phyloP scores from a whole-genome alignment of 2,329 filamentous ascomycete species.

The Epichloe sibirici region DNA sequence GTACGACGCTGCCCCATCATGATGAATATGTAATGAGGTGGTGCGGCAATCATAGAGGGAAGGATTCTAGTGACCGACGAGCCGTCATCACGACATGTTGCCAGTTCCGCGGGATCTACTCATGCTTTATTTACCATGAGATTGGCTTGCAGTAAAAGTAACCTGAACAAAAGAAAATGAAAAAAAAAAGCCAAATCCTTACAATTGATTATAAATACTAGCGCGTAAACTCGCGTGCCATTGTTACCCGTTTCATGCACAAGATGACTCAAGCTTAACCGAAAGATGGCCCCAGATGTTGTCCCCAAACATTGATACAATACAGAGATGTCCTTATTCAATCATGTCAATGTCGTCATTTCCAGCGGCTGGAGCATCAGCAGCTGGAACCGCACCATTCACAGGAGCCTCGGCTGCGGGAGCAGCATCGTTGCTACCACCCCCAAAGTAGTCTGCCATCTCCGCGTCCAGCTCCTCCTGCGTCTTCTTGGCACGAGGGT shows the following conservation, averaged over 20 bases:
- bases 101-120: too few relatives aligned
- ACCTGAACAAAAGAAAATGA: too few relatives aligned
- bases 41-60: too few relatives aligned
- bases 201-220: not conserved
- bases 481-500: slow-evolving; percentile 64
- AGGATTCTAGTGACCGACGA: too few relatives aligned
- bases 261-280: not conserved
- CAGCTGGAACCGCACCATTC: slow-evolving; percentile 19
- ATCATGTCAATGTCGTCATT: slow-evolving; percentile 60
- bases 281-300: not conserved
- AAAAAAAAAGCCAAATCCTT: not conserved
- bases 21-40: too few relatives aligned
- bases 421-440: slow-evolving; percentile 23
- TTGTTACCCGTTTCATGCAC: not conserved
- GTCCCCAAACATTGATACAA: not conserved
- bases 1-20: too few relatives aligned
- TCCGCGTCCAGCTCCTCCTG: slow-evolving; percentile 90
- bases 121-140: too few relatives aligned
- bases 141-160: too few relatives aligned
- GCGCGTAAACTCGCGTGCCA: not conserved
- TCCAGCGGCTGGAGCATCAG: slow-evolving; percentile 18
- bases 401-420: slow-evolving; percentile 16
- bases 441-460: slow-evolving; percentile 86
- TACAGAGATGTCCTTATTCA: slow-evolving; percentile 28
- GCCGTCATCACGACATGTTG: too few relatives aligned